Conservation (phyloP, 106 monocot genomes). For the Hemerocallis citrina region DNA sequence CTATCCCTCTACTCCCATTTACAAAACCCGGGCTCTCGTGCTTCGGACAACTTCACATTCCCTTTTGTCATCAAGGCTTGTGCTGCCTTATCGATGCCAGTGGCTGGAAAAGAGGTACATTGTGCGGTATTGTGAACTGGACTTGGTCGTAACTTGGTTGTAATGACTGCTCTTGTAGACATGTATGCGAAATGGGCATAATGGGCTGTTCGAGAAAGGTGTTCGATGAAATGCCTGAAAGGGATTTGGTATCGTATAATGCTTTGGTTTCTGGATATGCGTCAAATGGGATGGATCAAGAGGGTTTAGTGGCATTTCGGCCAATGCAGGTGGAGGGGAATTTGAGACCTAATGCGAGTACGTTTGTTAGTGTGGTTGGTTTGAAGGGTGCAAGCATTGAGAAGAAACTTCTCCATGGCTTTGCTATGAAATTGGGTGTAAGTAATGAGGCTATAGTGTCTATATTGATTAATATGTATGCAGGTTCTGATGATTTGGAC, state of each 20-base stretch:
- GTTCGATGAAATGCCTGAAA: constrained; percentile 44
- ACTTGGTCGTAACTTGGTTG: constrained; percentile 24
- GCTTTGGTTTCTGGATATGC: constrained; percentile 47
- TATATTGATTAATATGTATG: constrained; percentile 59
- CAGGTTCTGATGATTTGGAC: constrained; percentile 13
- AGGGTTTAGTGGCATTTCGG: constrained; percentile 25
- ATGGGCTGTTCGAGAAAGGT: constrained; percentile 25
- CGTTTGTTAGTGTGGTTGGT: constrained; percentile 34
- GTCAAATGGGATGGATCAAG: constrained; percentile 22
- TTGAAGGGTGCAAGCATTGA: constrained; percentile 2
- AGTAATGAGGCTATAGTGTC: constrained; percentile 25
- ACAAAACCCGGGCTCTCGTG: neutral
- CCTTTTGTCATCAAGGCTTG: constrained; percentile 63
- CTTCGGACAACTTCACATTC: constrained; percentile 50
- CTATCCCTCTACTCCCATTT: constrained; percentile 20
- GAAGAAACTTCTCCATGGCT: constrained; percentile 25
- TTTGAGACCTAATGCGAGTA: constrained; percentile 37
- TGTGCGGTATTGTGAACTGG: constrained; percentile 35
- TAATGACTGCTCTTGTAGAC: constrained; percentile 52
- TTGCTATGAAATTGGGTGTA: constrained; percentile 42
- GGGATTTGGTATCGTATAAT: constrained; percentile 66
- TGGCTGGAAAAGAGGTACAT: constrained; percentile 37
- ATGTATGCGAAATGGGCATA: constrained; percentile 44
- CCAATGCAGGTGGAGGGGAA: constrained; percentile 19
- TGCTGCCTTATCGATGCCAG: constrained; percentile 7